Base-by-base conservation (phyloP, 306 rosid genomes). In the Prunus campanulata region DNA sequence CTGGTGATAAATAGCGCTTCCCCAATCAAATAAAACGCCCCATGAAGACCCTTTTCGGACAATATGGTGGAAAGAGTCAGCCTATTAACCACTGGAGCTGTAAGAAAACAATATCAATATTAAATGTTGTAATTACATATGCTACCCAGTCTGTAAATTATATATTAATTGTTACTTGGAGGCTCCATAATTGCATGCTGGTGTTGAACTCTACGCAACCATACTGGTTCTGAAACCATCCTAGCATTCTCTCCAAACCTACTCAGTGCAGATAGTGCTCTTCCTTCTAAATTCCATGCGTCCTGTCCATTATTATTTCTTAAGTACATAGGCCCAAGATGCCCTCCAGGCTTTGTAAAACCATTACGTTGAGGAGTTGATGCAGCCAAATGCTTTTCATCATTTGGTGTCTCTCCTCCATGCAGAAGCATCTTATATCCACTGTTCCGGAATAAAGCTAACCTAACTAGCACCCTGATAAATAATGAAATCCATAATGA, bases 391-490 rank as follows among this genome's bases (percentile, higher is more conserved):
- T 78, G 52, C 52, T 32, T 83, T 32, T 59, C 88, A 16, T 80
- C 86, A 74, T 91, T 91, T 76, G 85, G 81, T 49, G 89, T 88
- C 83, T 91, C 92, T 22, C 97, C 99, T 80, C 99, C 98, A 24
- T 78, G 83, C 4, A 96, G 83, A 77, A 96, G 89, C 89, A 96
- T 89, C 85, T 91, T 92, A 79, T 89, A 92, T 76, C 99, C 99
- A 86, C 92, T 89, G 78, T 87, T 92, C 82, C 78, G 68, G 78
- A 96, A 87, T 81, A 92, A 84, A 76, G 99, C 91, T 78, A 95
- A 83, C 83, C 96, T 92, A 77, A 85, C 88, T 60, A 92, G 77
- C 72, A 87, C 93, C 93, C 99, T 96, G 87, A 86, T 49, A 84
- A 39, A 50, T 72, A 82, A 44, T 81, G n/a, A 68, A 78, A 25